Base-by-base conservation (phyloP, 352 stramenopile species). In the Phytopythium mirpurense region DNA sequence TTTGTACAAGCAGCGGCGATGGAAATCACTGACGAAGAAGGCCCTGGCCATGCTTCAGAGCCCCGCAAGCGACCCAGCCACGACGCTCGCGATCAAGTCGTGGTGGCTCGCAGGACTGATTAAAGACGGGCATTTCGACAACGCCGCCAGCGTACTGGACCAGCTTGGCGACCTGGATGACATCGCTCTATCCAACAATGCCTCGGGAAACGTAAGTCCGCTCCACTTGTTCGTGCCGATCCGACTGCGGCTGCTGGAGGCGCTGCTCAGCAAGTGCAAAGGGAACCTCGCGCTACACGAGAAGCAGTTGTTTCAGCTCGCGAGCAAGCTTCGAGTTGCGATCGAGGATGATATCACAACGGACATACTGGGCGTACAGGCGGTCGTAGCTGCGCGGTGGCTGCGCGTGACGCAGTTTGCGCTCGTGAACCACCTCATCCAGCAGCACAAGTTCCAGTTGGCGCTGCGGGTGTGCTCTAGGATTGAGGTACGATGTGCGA, bases 61-160 rank as follows among this genome's bases (percentile, higher is more conserved):
- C 24, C 70, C 73, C 21, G 72, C 67, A 14, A 84, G 74, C 45
- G 60, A 79, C 46, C 55, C 65, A 18, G 61, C 62, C 19, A 40
- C 70, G 60, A 79, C 69, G 42, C 57, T 90, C 21, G 72, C 83
- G 57, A 86, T 88, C 58, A 90, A 90, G 57, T 88, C 82, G 14
- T 93, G 82, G 82, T 88, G 73, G 75, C 74, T 93, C 54, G 79
- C 79, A 7, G 82, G 75, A 1, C 65, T 90, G 5, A 90, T 90
- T 50, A 90, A 90, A 43, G 75, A 89, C 21, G 77, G 78, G 11
- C 76, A 86, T 36, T 87, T 88, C 46, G 82, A 93, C 53, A 86
- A 89, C 44, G 75, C 77, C 1, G 68, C 78, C 21, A 87, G 74
- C 49, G 67, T 88, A 19, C 59, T 93, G 23, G 72, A 89, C 54